These are phyloP conservation scores for Calonectria crousiana DNA, from an alignment of 2,329 filamentous ascomycete genomes.

Conservation along the genomic window DNA sequence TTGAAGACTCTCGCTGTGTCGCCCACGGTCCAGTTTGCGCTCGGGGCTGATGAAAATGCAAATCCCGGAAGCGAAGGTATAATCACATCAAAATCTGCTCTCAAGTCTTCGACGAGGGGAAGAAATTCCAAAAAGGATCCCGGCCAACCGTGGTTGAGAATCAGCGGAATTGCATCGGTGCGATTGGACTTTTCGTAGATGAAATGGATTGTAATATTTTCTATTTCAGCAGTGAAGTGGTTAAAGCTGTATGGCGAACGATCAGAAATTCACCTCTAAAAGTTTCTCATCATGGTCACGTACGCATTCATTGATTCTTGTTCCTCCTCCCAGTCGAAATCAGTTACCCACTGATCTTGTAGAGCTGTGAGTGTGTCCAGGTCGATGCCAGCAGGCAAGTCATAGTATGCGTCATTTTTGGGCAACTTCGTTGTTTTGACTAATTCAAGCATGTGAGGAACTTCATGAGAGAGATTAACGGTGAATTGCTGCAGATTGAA, in stretches of 20 bases:
- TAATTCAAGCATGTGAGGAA: conserved; percentile 27
- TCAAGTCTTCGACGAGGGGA: conserved; percentile 31
- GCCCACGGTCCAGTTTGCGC: conserved; percentile 48
- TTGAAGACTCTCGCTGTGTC: conserved; percentile 54
- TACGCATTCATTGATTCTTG: conserved; percentile 34
- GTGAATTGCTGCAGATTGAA: conserved; percentile 10
- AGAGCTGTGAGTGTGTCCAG: conserved; percentile 26
- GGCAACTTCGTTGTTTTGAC: conserved; percentile 29
- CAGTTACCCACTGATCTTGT: conserved; percentile 26
- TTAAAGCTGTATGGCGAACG: not conserved
- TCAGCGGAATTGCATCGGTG: conserved; percentile 51
- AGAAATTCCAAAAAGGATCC: conserved; percentile 58
- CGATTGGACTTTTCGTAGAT: conserved; percentile 34
- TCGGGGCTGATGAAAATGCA: conserved; percentile 49
- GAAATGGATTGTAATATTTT: conserved; percentile 41
- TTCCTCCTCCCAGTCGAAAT: conserved; percentile 37
- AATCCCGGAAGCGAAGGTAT: conserved; percentile 55
- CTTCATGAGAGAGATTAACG: conserved; percentile 18
- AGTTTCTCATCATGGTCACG: not conserved
- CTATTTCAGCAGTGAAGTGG: conserved; percentile 17
- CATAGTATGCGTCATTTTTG: not conserved
- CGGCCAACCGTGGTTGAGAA: conserved; percentile 59
- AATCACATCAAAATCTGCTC: conserved; percentile 34
- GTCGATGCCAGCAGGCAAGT: conserved; percentile 24
- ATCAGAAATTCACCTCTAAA: not conserved